phyloP scores from a whole-genome alignment of 2,329 filamentous ascomycete genomes.

The Alternaria triticina region DNA sequence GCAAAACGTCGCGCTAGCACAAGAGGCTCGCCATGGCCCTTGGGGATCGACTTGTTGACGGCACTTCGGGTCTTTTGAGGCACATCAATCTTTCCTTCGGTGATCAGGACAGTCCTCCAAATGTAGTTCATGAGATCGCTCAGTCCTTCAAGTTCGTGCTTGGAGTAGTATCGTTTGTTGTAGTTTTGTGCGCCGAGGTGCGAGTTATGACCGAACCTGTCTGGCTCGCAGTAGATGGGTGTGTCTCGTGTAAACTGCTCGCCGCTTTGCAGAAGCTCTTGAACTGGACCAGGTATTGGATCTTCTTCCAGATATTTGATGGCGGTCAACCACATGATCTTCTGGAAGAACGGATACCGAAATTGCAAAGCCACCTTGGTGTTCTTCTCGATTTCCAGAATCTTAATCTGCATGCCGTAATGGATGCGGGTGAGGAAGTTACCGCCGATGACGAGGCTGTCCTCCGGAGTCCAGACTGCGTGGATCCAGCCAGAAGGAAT shows the following conservation, averaged over 20 bases:
- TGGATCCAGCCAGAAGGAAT: conserved; percentile 77
- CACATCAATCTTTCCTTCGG: conserved; percentile 66
- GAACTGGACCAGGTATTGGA: conserved; percentile 64
- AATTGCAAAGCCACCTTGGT: conserved; percentile 71
- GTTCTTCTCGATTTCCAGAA: conserved; percentile 70
- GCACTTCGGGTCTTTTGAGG: conserved; percentile 64
- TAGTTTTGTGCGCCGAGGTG: conserved; percentile 60
- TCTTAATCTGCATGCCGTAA: conserved; percentile 70
- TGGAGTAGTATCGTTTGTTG: conserved; percentile 67
- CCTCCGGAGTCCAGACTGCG: conserved; percentile 72
- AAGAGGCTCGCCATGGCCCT: conserved; percentile 66
- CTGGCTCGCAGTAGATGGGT: conserved; percentile 65
- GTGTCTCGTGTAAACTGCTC: conserved; percentile 62
- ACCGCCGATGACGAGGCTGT: conserved; percentile 73
- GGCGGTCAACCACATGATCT: conserved; percentile 72
- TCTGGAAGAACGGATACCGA: conserved; percentile 72
- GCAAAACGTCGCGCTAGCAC: conserved; percentile 66
- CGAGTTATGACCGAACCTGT: conserved; percentile 60
- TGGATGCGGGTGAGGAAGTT: conserved; percentile 72
- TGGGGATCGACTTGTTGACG: conserved; percentile 68
- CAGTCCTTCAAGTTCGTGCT: conserved; percentile 66
- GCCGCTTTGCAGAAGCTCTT: conserved; percentile 62
- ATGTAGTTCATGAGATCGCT: conserved; percentile 66
- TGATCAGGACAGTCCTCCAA: conserved; percentile 67
- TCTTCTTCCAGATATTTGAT: conserved; percentile 69